phyloP scores from a whole-genome alignment of 768 basidiomycete genomes.

The Phaffia tasmanica region DNA sequence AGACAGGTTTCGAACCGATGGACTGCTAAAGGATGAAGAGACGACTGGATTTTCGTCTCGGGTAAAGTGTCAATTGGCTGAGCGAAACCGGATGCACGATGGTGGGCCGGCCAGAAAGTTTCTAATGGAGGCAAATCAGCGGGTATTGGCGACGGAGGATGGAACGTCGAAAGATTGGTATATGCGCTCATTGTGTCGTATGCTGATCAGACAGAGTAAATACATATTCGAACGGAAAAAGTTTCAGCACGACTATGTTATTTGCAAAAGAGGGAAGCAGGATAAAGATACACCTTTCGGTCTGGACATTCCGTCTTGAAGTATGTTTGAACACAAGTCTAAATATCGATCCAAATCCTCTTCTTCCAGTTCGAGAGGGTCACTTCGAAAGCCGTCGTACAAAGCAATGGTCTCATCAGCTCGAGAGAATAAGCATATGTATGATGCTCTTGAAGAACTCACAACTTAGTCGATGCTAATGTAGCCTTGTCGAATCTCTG shows the following conservation, averaged over 20 bases:
- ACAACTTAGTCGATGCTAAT: not conserved
- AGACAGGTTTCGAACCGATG: constrained; percentile 27
- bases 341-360: constrained; percentile 33
- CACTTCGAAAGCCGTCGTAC: constrained; percentile 23
- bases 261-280: constrained; percentile 21
- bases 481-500: constrained; percentile 30
- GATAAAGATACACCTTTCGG: constrained; percentile 22
- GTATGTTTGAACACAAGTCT: constrained; percentile 26
- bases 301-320: constrained; percentile 25
- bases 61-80: not conserved
- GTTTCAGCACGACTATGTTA: not conserved
- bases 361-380: constrained; percentile 27
- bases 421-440: not conserved
- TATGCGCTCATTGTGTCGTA: constrained; percentile 4
- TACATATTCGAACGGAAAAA: constrained; percentile 11
- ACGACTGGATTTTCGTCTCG: constrained; percentile 10
- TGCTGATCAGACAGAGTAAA: constrained; percentile 12
- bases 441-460: constrained; percentile 27
- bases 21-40: constrained; percentile 17
- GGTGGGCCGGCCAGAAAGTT: not conserved
- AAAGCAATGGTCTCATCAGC: not conserved
- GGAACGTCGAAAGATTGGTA: constrained; percentile 22
- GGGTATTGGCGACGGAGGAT: constrained; percentile 9
- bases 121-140: not conserved
- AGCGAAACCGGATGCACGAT: not conserved